A percentile compares a stretch with the other conserved stretches of the same genome.
Evolutionary conservation across 805 yeast species (phyloP).

Genomic region (Allodekkera sacchari): DNA sequence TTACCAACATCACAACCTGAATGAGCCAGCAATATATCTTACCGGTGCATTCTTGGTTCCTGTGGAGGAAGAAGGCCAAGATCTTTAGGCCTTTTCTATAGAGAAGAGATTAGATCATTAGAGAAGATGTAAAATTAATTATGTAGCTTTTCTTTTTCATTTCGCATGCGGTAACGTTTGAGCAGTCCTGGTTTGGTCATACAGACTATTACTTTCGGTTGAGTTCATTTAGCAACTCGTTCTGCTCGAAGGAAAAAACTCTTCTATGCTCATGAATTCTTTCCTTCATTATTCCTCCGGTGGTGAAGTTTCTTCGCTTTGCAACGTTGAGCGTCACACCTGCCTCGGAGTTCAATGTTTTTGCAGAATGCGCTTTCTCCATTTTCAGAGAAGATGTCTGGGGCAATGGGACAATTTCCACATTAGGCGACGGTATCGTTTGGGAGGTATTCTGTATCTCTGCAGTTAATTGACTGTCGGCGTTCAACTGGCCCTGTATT

Average conservation of each 20-base stretch:
- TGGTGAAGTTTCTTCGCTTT: slow-evolving; percentile 11
- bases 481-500: slow-evolving; percentile 23
- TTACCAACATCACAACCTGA: slow-evolving; percentile 75
- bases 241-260: slow-evolving; percentile 45
- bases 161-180: background rate
- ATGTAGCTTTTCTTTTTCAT: background rate
- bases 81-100: slow-evolving; percentile 12
- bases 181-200: too few species aligned
- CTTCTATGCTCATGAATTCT: slow-evolving; percentile 17
- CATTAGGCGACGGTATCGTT: too few species aligned
- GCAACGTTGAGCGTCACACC: too few species aligned
- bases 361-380: too few species aligned
- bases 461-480: too few species aligned
- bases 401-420: too few species aligned
- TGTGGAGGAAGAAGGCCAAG: slow-evolving; percentile 44
- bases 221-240: slow-evolving; percentile 38
- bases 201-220: slow-evolving; percentile 15
- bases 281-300: slow-evolving; percentile 4
- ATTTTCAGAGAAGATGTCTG: too few species aligned
- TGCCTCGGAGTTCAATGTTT: too few species aligned
- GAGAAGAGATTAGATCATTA: background rate
- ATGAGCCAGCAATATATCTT: slow-evolving; percentile 80
- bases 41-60: slow-evolving; percentile 81
- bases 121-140: background rate
- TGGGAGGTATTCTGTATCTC: too few species aligned